phyloP scores from a whole-genome alignment of 306 rosid species.

The Dalbergia cultrata region DNA sequence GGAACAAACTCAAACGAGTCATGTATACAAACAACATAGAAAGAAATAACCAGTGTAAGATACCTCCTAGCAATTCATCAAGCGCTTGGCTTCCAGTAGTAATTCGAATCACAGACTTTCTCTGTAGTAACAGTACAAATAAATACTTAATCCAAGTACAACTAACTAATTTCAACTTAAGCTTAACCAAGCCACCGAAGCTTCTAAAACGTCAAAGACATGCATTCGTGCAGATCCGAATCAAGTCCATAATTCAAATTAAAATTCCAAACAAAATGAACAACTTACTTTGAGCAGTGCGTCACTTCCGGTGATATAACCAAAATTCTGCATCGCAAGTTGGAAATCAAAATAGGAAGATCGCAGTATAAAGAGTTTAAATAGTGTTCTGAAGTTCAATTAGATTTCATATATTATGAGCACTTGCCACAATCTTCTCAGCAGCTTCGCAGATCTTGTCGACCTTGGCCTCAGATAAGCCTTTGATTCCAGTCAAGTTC shows the following conservation, averaged over 20 bases:
- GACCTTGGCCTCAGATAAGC: slow-evolving; percentile 95
- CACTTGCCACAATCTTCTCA: slow-evolving; percentile 88
- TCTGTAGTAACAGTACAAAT: slow-evolving; percentile 55
- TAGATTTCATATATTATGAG: slow-evolving; percentile 34
- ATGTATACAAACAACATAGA: background rate
- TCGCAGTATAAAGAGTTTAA: slow-evolving; percentile 17
- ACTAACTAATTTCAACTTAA: slow-evolving; percentile 3
- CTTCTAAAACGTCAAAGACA: slow-evolving; percentile 1
- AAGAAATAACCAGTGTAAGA: slow-evolving; percentile 34
- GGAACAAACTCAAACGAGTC: background rate
- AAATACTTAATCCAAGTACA: slow-evolving; percentile 33
- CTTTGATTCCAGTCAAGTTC: slow-evolving; percentile 95
- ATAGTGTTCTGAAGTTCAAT: background rate
- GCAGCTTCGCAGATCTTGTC: slow-evolving; percentile 99
- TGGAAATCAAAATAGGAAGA: background rate
- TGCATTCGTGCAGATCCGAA: background rate
- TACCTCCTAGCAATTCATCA: slow-evolving; percentile 95
- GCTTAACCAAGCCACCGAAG: background rate
- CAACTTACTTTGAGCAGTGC: slow-evolving; percentile 74
- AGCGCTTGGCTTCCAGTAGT: slow-evolving; percentile 98
- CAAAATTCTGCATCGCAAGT: slow-evolving; percentile 71
- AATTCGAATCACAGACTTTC: slow-evolving; percentile 79
- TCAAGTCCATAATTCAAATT: slow-evolving; percentile 37
- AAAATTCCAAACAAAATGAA: slow-evolving; percentile 46
- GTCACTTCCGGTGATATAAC: slow-evolving; percentile 94